Base-by-base conservation (phyloP, 495 filamentous ascomycete genomes). In the Penicillium nucicola region DNA sequence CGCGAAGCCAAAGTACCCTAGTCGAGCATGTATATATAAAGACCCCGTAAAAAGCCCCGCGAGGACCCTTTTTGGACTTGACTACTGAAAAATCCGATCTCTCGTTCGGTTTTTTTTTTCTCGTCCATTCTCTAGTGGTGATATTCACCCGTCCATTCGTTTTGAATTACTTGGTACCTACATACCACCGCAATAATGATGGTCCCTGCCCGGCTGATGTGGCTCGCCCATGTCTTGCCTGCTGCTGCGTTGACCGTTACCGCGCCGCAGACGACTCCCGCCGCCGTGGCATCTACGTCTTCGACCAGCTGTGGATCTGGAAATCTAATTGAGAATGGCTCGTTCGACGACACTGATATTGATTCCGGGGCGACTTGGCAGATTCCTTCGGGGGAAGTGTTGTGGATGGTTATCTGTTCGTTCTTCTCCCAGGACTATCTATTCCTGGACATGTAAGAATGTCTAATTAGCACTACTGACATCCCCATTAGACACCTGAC, bases 121-220 rank as follows among this genome's bases (percentile, higher is more conserved):
- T 13, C 33, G 23, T 30, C 25, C 23, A 10, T 45, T 35, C 1
- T 22, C 31, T 32, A 7, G 45, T 48, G 45, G 36, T 48, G 45
- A 15, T 37, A 22, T 3, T 39, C 45, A 25, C 45, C 45, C 7
- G 45, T 48, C 45, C 45, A 40, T 40, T 48, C 45, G 45, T 48
- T 40, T 48, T 20, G 3, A 35, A n/a, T 15, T 28, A 28, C 7
- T 9, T 28, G 5, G 7, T 28, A 28, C 5, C 5, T 20, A 28
- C 8, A 22, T 23, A 31, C 14, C 20, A 48, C 32, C 25, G 31
- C 23, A 32, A 45, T 22, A 4, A 48, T 48, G 45, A 40, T 31
- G 23, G 36, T 12, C 6, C 45, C 37, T 39, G 12, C 17, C 11
- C 36, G 22, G 2, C 30, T 48, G 12, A 18, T 48, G 45, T 48